Percentiles rank a stretch among this genome's conserved stretches.
Evolutionary conservation across 1,284 basidiomycete species (phyloP).

Genomic region (Coniferiporia weirii): DNA sequence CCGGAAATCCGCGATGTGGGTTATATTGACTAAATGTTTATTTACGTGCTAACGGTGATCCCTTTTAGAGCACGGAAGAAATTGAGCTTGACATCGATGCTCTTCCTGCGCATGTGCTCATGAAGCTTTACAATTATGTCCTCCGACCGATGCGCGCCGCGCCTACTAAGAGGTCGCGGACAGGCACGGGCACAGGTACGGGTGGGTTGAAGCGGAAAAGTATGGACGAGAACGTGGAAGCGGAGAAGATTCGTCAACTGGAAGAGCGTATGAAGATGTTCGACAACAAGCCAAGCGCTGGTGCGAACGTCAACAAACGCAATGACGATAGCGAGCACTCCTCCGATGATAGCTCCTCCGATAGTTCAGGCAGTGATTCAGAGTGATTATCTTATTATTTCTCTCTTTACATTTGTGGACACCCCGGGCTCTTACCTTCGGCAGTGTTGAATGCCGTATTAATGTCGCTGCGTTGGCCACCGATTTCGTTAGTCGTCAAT

Average conservation of each 20-base stretch:
- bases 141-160: slow-evolving; percentile 65
- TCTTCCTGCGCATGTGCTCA: slow-evolving; percentile 77
- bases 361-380: slow-evolving; percentile 75
- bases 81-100: slow-evolving; percentile 95
- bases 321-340: slow-evolving; percentile 65
- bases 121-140: slow-evolving; percentile 92
- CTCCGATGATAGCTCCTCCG: slow-evolving; percentile 71
- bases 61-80: slow-evolving; percentile 79
- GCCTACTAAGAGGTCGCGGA: slow-evolving; percentile 57
- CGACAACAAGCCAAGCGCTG: slow-evolving; percentile 40
- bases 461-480: not conserved
- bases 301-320: slow-evolving; percentile 29
- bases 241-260: slow-evolving; percentile 83
- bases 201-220: slow-evolving; percentile 87
- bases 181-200: slow-evolving; percentile 73
- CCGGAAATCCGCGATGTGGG: slow-evolving; percentile 85
- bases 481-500: not conserved
- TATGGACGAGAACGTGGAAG: slow-evolving; percentile 86
- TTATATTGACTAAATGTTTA: slow-evolving; percentile 22
- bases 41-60: slow-evolving; percentile 11
- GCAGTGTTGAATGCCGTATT: not conserved
- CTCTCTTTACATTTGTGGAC: slow-evolving; percentile 4
- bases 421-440: not conserved
- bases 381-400: slow-evolving; percentile 42
- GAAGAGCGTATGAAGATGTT: slow-evolving; percentile 79